Evolutionary conservation across 2,329 filamentous ascomycete genomes (phyloP).

Genomic region (Coniochaeta prunicola): DNA sequence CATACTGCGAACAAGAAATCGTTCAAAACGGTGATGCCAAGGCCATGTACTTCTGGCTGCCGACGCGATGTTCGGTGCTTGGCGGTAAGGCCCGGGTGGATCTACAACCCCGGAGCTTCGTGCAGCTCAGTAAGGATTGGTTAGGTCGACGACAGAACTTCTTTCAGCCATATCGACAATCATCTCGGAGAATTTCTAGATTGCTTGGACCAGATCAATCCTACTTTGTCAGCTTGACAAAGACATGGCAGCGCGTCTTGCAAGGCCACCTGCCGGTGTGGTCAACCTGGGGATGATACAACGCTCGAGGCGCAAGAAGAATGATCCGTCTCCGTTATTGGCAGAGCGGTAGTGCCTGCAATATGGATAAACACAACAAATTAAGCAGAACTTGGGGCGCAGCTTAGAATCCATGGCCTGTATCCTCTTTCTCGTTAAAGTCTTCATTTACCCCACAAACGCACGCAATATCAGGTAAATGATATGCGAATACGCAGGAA

Average conservation of each 20-base stretch:
- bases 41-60: background rate
- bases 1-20: background rate
- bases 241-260: constrained; percentile 10
- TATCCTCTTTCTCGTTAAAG: background rate
- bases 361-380: constrained; percentile 17
- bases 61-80: background rate
- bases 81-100: background rate
- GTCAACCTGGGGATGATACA: constrained; percentile 7
- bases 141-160: background rate
- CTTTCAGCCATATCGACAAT: constrained; percentile 6
- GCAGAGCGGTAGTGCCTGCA: constrained; percentile 14
- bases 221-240: constrained; percentile 21
- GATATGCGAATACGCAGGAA: background rate
- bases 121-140: background rate
- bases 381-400: background rate
- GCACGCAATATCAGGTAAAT: constrained; percentile 15
- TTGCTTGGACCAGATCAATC: constrained; percentile 12
- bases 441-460: constrained; percentile 17
- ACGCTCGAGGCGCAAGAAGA: constrained; percentile 3
- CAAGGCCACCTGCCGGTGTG: constrained; percentile 4
- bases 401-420: background rate
- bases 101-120: background rate
- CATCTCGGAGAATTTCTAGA: constrained; percentile 11
- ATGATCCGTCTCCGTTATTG: constrained; percentile 7
- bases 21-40: constrained; percentile 1